Evolutionary conservation across 169 alveolate species (phyloP).

Genomic region (Plasmodium blacklocki): DNA sequence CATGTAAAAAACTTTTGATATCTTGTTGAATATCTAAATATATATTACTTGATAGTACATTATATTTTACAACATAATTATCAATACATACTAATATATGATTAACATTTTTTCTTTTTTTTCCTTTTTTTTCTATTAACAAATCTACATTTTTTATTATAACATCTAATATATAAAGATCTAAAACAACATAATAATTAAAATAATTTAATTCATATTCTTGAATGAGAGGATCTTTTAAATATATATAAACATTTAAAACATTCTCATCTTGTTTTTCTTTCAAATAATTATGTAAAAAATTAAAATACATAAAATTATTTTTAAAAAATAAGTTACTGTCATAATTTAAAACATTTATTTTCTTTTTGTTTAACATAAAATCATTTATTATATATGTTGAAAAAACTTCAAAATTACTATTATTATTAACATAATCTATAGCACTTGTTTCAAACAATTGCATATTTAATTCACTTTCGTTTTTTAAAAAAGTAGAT

Average conservation of each 20-base stretch:
- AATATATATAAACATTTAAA: conserved; percentile 50
- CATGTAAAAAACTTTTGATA: conserved; percentile 19
- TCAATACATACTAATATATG: conserved; percentile 44
- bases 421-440: conserved; percentile 22
- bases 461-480: conserved; percentile 12
- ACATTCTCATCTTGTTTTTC: conserved; percentile 5
- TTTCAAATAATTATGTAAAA: conserved; percentile 34
- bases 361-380: conserved; percentile 45
- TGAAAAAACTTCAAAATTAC: conserved; percentile 45
- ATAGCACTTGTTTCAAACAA: conserved; percentile 7
- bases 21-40: conserved; percentile 42
- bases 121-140: background rate
- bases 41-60: conserved; percentile 43
- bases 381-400: conserved; percentile 62
- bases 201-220: conserved; percentile 31
- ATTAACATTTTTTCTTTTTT: background rate
- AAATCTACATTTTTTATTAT: conserved; percentile 47
- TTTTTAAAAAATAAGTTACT: conserved; percentile 45
- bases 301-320: conserved; percentile 46
- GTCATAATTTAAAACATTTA: conserved; percentile 51
- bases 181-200: conserved; percentile 47
- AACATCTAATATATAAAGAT: conserved; percentile 27
- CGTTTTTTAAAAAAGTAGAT: conserved; percentile 7
- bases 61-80: conserved; percentile 55
- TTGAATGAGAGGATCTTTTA: conserved; percentile 42